A percentile compares a stretch with the other conserved stretches of the same genome.
Conservation (phyloP, 108 stramenopile genomes). For the Conticribra guillardii region DNA sequence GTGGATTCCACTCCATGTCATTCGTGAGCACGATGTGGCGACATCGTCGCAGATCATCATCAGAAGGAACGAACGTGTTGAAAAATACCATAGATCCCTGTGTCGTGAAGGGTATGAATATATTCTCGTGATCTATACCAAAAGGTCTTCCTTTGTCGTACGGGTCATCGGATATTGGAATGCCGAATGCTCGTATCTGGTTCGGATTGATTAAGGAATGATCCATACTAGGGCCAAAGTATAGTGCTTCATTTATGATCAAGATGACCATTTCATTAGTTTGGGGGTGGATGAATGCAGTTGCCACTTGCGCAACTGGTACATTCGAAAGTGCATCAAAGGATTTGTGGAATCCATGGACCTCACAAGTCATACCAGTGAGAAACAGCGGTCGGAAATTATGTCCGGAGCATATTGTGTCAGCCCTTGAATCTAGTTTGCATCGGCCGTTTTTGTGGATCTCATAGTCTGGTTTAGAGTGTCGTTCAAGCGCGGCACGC, state of each 20-base stretch:
- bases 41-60: background rate
- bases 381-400: background rate
- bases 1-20: background rate
- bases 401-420: slow-evolving; percentile 3
- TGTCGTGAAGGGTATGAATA: background rate
- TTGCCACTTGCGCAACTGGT: slow-evolving; percentile 7
- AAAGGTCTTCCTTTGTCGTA: background rate
- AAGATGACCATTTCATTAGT: background rate
- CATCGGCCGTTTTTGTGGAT: no score
- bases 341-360: background rate
- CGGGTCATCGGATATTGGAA: background rate
- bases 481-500: background rate
- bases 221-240: background rate
- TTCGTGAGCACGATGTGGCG: background rate
- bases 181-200: background rate
- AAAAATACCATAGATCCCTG: background rate
- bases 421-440: slow-evolving; percentile 7
- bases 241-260: slow-evolving; percentile 7
- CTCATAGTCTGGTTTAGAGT: no score
- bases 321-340: background rate
- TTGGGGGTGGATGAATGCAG: background rate
- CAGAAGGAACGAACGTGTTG: background rate
- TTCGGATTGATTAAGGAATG: slow-evolving; percentile 1
- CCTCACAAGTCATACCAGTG: background rate
- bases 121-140: background rate